Base-by-base conservation (phyloP, 2,329 filamentous ascomycete genomes). In the Pochonia chlamydosporia region DNA sequence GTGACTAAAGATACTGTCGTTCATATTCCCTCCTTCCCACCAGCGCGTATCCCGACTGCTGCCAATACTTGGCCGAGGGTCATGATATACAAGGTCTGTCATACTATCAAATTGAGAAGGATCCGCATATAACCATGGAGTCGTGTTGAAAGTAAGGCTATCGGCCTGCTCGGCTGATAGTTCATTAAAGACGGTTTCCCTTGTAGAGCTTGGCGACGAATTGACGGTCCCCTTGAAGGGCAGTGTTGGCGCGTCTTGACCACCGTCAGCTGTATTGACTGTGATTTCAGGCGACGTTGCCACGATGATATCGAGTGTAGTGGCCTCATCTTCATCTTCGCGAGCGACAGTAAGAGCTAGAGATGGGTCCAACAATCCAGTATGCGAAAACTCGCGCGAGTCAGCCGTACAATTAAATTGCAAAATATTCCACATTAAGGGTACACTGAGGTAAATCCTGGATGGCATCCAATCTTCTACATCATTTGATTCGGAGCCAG, bases 361-460 rank as follows among this genome's bases (percentile, higher is more conserved):
- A 0, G 72, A 71, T 1, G 64, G 54, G 46, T 73, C 67, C 2
- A 76, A 61, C 3, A 76, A 58, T 3, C 70, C 67, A 3, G 64
- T 60, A 0, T 59, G 59, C 1, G 68, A 60, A 2, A 61, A 58
- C 11, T 68, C 64, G 5, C 63, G 63, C 1, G 63, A 57, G 16
- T 68, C 63, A 0, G 66, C 59, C 7, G 61, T 62, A 25, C 63
- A 74, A 54, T 70, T 73, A 54, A 75, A 70, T 46, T 75, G 71
- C 4, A 77, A 56, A 9, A 76, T 70, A 31, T 74, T 70, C 74
- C 74, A 76, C 74, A 76, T 76, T 4, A 77, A 54, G 2, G 72
- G 71, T 1, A 76, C 71, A 49, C 71, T 76, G 30, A 77, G 71
- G 52, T 75, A 71, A 40, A 76, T 76, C 41, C 72, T 72, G 20